Percentiles rank a stretch among this genome's conserved stretches.
These are phyloP conservation scores for Pseudogymnoascus sp. DNA, from an alignment of 2,329 filamentous ascomycete genomes.

Conservation along the genomic window DNA sequence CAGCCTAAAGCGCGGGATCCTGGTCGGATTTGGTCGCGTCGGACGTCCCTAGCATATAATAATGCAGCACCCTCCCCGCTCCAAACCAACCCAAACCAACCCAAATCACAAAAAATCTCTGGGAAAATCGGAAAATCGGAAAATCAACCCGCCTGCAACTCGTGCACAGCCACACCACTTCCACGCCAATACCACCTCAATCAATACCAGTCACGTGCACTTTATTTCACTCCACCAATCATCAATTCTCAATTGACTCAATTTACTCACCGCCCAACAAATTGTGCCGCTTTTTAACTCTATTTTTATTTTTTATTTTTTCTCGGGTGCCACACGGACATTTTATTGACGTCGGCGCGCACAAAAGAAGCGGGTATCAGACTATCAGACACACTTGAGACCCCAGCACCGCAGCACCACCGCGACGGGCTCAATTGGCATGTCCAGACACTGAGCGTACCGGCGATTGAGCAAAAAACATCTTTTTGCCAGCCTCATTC, in stretches of 20 bases:
- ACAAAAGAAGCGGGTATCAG: not conserved
- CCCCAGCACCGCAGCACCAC: not conserved
- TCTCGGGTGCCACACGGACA: not conserved
- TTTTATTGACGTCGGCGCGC: not conserved
- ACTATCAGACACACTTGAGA: not conserved
- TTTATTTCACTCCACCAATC: not conserved
- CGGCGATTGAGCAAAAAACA: not conserved
- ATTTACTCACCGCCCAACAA: not conserved
- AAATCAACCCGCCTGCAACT: not conserved
- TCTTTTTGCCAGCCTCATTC: not conserved
- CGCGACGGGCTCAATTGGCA: not conserved
- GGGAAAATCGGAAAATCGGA: not conserved
- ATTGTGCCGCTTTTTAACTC: constrained; percentile 3
- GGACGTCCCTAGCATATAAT: not conserved
- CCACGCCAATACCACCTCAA: not conserved
- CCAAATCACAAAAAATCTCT: not conserved
- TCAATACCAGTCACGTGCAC: not conserved
- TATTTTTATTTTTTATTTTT: constrained; percentile 3
- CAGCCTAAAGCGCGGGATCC: not conserved
- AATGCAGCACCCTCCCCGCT: constrained; percentile 2
- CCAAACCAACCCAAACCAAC: not conserved
- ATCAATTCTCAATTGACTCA: not conserved
- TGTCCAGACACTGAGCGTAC: not conserved
- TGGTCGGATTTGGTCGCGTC: not conserved
- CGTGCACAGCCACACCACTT: not conserved